These are phyloP conservation scores for Glebionis coronaria DNA, from an alignment of 129 eudicot genomes.

Conservation along the genomic window DNA sequence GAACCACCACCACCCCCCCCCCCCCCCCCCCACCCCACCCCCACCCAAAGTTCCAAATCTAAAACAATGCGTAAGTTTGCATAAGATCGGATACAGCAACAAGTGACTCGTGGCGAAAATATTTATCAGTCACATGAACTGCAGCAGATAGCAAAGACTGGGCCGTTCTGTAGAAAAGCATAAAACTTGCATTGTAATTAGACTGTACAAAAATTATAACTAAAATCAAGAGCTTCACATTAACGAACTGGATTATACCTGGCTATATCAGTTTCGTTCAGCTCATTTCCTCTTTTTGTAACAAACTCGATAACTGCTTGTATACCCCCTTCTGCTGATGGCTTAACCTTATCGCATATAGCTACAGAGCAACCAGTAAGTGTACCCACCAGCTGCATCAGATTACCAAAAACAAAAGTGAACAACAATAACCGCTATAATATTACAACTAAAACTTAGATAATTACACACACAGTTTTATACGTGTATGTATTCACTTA, in stretches of 20 bases:
- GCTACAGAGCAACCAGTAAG: constrained; percentile 72
- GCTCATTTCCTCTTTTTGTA: constrained; percentile 68
- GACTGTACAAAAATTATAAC: constrained; percentile 14
- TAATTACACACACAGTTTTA: neutral
- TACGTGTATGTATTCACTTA: neutral
- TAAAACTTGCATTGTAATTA: constrained; percentile 14
- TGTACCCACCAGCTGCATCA: constrained; percentile 79
- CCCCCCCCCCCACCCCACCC: too few species aligned
- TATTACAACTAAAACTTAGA: neutral
- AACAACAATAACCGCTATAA: constrained; percentile 14
- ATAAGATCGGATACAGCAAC: constrained; percentile 76
- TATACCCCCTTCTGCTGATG: constrained; percentile 94
- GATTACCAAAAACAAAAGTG: constrained; percentile 13
- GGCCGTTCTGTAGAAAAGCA: constrained; percentile 63
- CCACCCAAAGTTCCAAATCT: neutral
- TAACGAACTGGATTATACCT: constrained; percentile 44
- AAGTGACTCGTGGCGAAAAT: constrained; percentile 87
- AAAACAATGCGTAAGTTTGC: neutral
- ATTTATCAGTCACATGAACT: constrained; percentile 78
- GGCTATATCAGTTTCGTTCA: constrained; percentile 75
- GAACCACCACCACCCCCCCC: too few species aligned
- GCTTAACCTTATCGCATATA: constrained; percentile 85
- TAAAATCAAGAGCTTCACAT: neutral
- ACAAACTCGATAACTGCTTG: constrained; percentile 90
- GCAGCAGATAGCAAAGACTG: constrained; percentile 91